These are phyloP conservation scores for Chytriomyces confervae DNA, from an alignment of 192 early-diverging fungal species.

Conservation along the genomic window DNA sequence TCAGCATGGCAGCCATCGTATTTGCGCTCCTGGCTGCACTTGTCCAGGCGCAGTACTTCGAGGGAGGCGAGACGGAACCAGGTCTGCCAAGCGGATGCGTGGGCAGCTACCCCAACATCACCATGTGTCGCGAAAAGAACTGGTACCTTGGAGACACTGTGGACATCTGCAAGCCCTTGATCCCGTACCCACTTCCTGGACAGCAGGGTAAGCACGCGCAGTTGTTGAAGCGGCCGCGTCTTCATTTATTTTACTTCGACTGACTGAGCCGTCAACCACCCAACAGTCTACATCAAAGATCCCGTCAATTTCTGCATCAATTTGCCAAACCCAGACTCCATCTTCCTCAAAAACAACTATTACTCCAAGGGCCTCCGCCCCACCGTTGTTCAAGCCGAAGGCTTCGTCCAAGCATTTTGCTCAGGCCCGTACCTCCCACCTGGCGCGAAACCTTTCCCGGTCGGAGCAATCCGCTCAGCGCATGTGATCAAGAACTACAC, in stretches of 20 bases:
- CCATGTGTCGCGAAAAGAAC: slow-evolving; percentile 18
- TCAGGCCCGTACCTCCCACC: slow-evolving; percentile 35
- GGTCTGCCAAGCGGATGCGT: slow-evolving; percentile 17
- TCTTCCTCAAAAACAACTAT: slow-evolving; percentile 30
- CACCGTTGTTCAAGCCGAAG: slow-evolving; percentile 43
- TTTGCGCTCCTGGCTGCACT: neutral
- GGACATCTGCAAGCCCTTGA: slow-evolving; percentile 28
- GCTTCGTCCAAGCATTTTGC: slow-evolving; percentile 44
- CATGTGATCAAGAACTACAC: slow-evolving; percentile 22
- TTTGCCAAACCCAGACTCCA: slow-evolving; percentile 38
- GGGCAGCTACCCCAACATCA: slow-evolving; percentile 21
- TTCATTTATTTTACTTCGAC: neutral
- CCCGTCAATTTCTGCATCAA: slow-evolving; percentile 46
- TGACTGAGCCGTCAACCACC: neutral
- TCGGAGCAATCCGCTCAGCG: slow-evolving; percentile 36
- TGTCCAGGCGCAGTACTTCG: neutral
- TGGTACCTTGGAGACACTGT: slow-evolving; percentile 16
- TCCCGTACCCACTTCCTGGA: slow-evolving; percentile 13
- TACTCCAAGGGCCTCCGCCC: slow-evolving; percentile 22
- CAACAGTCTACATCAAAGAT: neutral
- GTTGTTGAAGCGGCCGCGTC: neutral
- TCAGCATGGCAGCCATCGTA: too few species aligned
- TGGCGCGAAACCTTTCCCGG: slow-evolving; percentile 30
- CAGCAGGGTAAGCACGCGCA: slow-evolving; percentile 28
- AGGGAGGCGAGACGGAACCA: slow-evolving; percentile 11